Base-by-base conservation (phyloP, 371 early-diverging fungal genomes). In the Mucor racemosus region DNA sequence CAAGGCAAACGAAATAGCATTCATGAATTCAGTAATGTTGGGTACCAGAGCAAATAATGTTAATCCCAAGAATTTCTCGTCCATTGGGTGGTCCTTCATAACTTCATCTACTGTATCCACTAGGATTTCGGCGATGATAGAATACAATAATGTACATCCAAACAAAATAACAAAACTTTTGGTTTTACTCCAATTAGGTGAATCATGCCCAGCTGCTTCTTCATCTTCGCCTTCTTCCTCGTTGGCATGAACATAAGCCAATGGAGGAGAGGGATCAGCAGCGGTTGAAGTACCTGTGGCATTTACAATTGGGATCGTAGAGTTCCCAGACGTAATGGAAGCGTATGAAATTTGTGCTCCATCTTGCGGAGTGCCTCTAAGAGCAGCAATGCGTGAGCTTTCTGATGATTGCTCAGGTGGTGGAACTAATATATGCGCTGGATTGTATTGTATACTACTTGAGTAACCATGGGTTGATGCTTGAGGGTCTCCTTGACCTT, bases 1-100 rank as follows among this genome's bases (percentile, higher is more conserved):
- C 62, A 94, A 76, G 9, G 97, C 97, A 85, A 98, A 98, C 5
- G 96, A 93, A 65, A 96, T 94, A 36, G 97, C 97, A 73, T 98
- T 98, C 86, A 95, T 92, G 73, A 98, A 96, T 80, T 98, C 99
- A 13, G 99, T 96, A 46, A 97, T 92, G 63, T 91, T 94, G n/a
- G 99, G 99, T 33, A 81, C 97, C 62, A 98, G 73, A 2, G 97
- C 96, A 85, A 98, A 97, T 54, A 98, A 73, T 0, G 97, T 95
- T 69, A 97, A 72, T 0, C 98, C 98, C 35, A 98, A 69, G 58
- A 95, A 88, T 78, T 97, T 97, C 64, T 95, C 95, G 65, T 88
- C 88, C 53, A 97, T 78, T 8, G 86, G 85, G 42, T 81, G 38
- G 26, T 80, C 77, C 38, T 86, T 80, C 71, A 93, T 81, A 5